Evolutionary conservation across 2,329 filamentous ascomycete species (phyloP), one percentile per base, ranked within the genome.

Genomic region (Didymella lethalis): DNA sequence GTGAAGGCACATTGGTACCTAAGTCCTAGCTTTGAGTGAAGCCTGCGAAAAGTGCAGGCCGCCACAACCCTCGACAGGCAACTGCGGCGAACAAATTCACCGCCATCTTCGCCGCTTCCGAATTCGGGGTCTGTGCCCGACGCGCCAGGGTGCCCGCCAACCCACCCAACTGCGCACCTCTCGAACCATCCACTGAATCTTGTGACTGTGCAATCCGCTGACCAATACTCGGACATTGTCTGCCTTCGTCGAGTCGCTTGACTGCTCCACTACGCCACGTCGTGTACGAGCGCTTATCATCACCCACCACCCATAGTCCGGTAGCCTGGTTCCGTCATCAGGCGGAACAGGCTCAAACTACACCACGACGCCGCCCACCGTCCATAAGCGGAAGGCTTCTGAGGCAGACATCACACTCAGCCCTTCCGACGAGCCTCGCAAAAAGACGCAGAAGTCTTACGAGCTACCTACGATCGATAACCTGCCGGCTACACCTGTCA

Each of bases 301-400:
- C 60, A 54, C 62, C 59, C 58, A 41, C 32, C 47, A 57, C 61
- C 59, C 59, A 59, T 45, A 54, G 51, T 57, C 57, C 50, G 41
- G 65, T 62, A 73, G 71, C 73, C 74, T 76, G 74, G 72, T 77
- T 75, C 75, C 75, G 75, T 77, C 75, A 77, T 75, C 70, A 69
- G 69, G 74, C 75, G 75, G 70, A 70, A 70, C 71, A 66, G 73
- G 72, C 74, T 61, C 59, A 64, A 64, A 60, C 38, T 68, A 62
- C 60, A 69, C 67, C 75, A 78, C 72, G 60, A 77, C 76, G 76
- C 67, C 75, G 69, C 67, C 74, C 61, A 62, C 70, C 57, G 66
- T 68, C 58, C 72, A 67, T 63, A 78, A 78, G 69, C 75, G 76
- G 60, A 78, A 78, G 75, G 75, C 75, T 64, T 72, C 70, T 67